Percentiles rank a stretch among this genome's conserved stretches.
Evolutionary conservation across 1,284 basidiomycete genomes (phyloP).

Genomic region (Cerioporus squamosus): DNA sequence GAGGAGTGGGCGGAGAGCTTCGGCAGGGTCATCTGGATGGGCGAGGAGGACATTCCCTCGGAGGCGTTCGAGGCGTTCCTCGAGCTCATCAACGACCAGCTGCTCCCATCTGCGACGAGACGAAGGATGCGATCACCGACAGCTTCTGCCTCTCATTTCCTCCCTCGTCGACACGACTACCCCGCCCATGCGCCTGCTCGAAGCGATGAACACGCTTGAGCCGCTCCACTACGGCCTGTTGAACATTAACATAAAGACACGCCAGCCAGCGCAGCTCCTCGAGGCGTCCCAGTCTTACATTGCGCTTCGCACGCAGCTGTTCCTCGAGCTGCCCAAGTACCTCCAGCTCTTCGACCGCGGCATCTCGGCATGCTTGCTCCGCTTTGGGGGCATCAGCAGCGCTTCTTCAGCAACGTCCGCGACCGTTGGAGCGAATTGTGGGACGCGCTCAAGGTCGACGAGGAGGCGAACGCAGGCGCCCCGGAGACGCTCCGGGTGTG

Average conservation of each 20-base stretch:
- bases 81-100: constrained; percentile 54
- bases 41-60: constrained; percentile 44
- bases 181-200: constrained; percentile 66
- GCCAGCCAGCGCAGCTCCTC: constrained; percentile 64
- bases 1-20: constrained; percentile 67
- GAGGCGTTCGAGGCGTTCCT: constrained; percentile 81
- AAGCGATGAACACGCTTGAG: constrained; percentile 71
- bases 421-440: constrained; percentile 76
- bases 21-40: constrained; percentile 68
- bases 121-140: constrained; percentile 52
- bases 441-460: constrained; percentile 77
- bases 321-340: constrained; percentile 68
- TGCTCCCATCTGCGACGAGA: constrained; percentile 53
- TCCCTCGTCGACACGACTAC: constrained; percentile 58
- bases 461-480: constrained; percentile 67
- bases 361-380: constrained; percentile 50
- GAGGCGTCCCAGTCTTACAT: constrained; percentile 76
- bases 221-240: constrained; percentile 70
- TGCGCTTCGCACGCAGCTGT: constrained; percentile 71
- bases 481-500: constrained; percentile 73
- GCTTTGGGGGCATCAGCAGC: constrained; percentile 59
- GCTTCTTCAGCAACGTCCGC: constrained; percentile 60
- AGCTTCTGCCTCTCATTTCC: constrained; percentile 58
- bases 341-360: constrained; percentile 62
- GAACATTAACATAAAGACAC: constrained; percentile 63